A percentile compares a stretch with the other conserved stretches of the same genome.
These are phyloP conservation scores for Trichophyton benhamiae DNA, from an alignment of 2,329 filamentous ascomycete species.

Conservation along the genomic window DNA sequence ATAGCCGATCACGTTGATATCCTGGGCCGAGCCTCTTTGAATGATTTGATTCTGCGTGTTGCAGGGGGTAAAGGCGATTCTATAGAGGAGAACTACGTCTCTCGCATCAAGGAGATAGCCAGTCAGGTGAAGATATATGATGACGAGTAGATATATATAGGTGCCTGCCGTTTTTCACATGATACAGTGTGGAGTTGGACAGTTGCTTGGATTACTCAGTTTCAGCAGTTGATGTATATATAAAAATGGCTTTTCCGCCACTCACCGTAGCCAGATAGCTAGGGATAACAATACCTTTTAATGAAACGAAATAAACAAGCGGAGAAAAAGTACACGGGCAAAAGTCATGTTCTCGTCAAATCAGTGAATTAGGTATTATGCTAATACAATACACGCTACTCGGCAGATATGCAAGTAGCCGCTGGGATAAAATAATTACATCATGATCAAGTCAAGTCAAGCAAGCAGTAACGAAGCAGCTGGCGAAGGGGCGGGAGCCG, in stretches of 20 bases:
- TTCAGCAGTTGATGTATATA: background rate
- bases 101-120: constrained; percentile 71
- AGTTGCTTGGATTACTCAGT: background rate
- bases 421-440: background rate
- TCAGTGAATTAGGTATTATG: constrained; percentile 1
- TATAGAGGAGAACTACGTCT: constrained; percentile 66
- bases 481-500: too few species aligned
- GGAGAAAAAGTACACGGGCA: too few species aligned
- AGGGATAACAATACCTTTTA: background rate
- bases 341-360: background rate
- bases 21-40: constrained; percentile 72
- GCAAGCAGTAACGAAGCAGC: background rate
- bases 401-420: background rate
- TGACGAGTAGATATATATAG: constrained; percentile 27
- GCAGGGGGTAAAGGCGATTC: constrained; percentile 72
- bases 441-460: background rate
- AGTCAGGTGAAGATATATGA: constrained; percentile 73
- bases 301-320: too few species aligned
- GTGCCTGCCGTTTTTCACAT: background rate
- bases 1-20: constrained; percentile 94
- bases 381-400: constrained; percentile 2
- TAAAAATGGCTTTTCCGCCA: background rate
- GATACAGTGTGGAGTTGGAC: background rate
- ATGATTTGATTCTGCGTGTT: constrained; percentile 77
- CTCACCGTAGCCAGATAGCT: background rate